phyloP scores from a whole-genome alignment of 768 basidiomycete species.

The Cyathus striatus region DNA sequence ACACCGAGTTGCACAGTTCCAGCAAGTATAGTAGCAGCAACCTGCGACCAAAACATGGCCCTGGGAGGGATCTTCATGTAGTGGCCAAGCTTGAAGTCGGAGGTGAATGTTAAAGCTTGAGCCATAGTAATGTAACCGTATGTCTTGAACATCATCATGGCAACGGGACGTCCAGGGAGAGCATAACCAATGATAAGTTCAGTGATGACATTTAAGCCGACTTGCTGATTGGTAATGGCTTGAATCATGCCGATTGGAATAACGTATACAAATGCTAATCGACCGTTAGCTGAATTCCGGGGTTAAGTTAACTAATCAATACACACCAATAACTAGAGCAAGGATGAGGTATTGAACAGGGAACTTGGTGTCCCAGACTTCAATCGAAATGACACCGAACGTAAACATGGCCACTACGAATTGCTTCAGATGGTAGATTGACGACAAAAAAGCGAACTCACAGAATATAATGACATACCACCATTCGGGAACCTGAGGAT shows the following conservation, averaged over 20 bases:
- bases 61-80: conserved; percentile 73
- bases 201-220: conserved; percentile 71
- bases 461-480: conserved; percentile 73
- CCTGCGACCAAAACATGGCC: conserved; percentile 68
- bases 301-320: no score
- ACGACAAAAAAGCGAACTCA: conserved; percentile 23
- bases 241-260: conserved; percentile 66
- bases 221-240: conserved; percentile 78
- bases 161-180: conserved; percentile 71
- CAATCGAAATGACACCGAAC: conserved; percentile 65
- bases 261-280: conserved; percentile 60
- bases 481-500: conserved; percentile 78
- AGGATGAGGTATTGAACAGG: conserved; percentile 51
- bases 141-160: conserved; percentile 86
- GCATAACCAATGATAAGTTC: conserved; percentile 80
- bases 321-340: not conserved
- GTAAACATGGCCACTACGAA: conserved; percentile 53
- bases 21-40: conserved; percentile 61
- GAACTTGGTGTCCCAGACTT: conserved; percentile 67
- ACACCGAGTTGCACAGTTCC: conserved; percentile 74
- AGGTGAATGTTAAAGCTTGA: conserved; percentile 64
- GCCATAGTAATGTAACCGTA: conserved; percentile 72
- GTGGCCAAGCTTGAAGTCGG: conserved; percentile 78
- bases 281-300: no score
- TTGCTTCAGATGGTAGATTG: conserved; percentile 2